Evolutionary conservation across 129 eudicot species (phyloP).

Genomic region (Heracleum sosnowskyi): DNA sequence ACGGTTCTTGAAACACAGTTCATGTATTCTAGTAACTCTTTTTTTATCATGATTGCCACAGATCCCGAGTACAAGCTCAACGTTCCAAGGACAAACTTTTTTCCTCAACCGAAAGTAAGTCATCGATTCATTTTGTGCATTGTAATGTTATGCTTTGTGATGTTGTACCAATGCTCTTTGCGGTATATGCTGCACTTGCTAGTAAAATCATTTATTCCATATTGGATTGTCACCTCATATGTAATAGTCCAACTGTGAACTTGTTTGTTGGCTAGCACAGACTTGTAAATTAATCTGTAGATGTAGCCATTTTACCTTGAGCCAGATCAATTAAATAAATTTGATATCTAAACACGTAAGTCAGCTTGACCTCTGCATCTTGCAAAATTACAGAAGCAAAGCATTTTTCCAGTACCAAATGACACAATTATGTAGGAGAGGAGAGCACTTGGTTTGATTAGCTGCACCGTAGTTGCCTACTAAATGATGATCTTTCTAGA

Average conservation of each 20-base stretch:
- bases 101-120: slow-evolving; percentile 93
- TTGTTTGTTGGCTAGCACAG: neutral
- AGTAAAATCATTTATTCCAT: neutral
- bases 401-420: neutral
- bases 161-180: neutral
- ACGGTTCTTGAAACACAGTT: neutral
- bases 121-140: neutral
- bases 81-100: slow-evolving; percentile 72
- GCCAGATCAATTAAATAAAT: neutral
- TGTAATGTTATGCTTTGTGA: neutral
- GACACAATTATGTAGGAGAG: neutral
- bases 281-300: neutral
- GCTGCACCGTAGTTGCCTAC: neutral
- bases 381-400: neutral
- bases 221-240: neutral
- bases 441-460: neutral
- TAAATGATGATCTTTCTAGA: neutral
- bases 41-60: slow-evolving; percentile 19
- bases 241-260: neutral
- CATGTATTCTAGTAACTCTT: neutral
- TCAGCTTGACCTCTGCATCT: neutral
- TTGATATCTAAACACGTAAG: neutral
- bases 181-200: neutral
- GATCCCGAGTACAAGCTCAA: slow-evolving; percentile 85
- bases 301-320: neutral